Evolutionary conservation across 441 rosid species (phyloP), one percentile per base, ranked within the genome.

Genomic region (Theobroma grandiflorum): DNA sequence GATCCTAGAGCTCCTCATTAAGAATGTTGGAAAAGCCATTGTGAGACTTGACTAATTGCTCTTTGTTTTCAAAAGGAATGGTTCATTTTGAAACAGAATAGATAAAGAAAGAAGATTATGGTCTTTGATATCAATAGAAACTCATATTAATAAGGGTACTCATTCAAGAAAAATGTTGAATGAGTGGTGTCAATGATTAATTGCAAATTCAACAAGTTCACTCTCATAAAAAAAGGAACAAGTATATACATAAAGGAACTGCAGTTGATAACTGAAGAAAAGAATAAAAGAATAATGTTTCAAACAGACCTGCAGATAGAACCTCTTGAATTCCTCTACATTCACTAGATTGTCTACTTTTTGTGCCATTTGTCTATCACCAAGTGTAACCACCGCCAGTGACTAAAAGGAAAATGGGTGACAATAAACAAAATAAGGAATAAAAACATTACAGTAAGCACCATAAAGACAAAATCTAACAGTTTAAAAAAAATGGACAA

Each of bases 331-430:
- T 80, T 95, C 99, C 78, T 93, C 99, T n/a, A 80, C 87, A 74
- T 84, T 92, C 84, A 88, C 94, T 85, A 97, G 99, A 83, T 89
- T 97, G 85, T 97, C 99, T 74, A 97, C 82, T 87, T 90, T 90
- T 75, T 97, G 99, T 26, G 99, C 99, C 99, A 97, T 97, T 81
- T 94, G 99, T 85, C 79, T 91, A 88, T 97, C 98, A 76, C 99
- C 99, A 78, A 97, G 99, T 8, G 99, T 97, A 84, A 90, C 99
- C 88, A 95, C 99, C 37, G 98, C 99, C 78, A 97, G 80, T 76
- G 99, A 87, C 99, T 97, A 88, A 85, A 87, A 55, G 82, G 50
- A 82, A 42, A 85, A 68, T 87, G 10, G 58, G 37, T 52, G 70
- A 72, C 35, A 52, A 75, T 66, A 22, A 40, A 15, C 55, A 71